Evolutionary conservation across 2,329 filamentous ascomycete species (phyloP), one percentile per base, ranked within the genome.

Genomic region (Penicillium brasilianum): DNA sequence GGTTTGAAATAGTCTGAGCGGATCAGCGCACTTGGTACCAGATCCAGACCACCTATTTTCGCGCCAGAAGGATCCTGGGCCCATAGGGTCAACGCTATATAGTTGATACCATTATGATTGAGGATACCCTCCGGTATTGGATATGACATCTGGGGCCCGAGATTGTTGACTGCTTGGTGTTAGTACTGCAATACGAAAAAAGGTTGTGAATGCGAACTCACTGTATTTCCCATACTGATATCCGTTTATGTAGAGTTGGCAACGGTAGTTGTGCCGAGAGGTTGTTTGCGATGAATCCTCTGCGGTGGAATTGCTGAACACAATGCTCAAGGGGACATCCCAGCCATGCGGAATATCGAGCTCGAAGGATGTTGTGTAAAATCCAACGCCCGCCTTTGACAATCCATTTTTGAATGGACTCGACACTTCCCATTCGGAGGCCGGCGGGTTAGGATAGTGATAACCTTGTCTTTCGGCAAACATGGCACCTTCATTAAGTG

Each of bases 401-500:
- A 84, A 72, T 6, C 82, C 60, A 49, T 51, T 46, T 59, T 63
- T 65, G 7, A 72, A 66, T 0, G 75, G 74, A 46, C 58, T 72
- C 2, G 67, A 66, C 1, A 50, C 46, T 22, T 63, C 28, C 75
- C 74, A 77, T n/a, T 60, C 9, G 1, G 65, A 51, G 28, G 41
- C 67, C 1, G 80, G 79, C 1, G 78, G 72, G 5, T 60, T 66
- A 0, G 84, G 83, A 25, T 85, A 79, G 66, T 86, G 83, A 54
- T 78, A 83, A 11, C 83, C 84, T 51, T 83, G 77, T 7, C 84
- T 75, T 62, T 86, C 84, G 5, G 79, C 80, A 63, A 72, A 85
- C 36, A 85, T 68, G 0, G 80, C 82, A 36, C 83, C 84, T 73
- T 86, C 84, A 62, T 86, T 86, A 5, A 85, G 71, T 1, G 84